Evolutionary conservation across 1,284 basidiomycete genomes (phyloP).

Genomic region (Salmacisia buchloeana): DNA sequence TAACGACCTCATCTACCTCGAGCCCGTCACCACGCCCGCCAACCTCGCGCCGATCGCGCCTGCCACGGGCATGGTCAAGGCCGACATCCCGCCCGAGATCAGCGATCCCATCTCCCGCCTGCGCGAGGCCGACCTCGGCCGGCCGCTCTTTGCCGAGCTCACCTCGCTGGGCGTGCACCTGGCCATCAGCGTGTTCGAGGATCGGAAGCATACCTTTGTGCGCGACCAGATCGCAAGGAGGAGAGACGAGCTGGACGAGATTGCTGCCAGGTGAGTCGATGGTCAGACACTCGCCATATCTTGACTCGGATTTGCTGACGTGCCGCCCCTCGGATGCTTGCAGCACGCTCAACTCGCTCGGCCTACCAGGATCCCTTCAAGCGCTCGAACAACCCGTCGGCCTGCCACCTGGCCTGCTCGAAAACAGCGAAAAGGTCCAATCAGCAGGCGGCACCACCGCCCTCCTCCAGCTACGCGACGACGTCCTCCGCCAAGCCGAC

Average conservation of each 20-base stretch:
- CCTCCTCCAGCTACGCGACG: conserved; percentile 68
- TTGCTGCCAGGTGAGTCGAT: conserved; percentile 41
- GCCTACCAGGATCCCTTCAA: conserved; percentile 79
- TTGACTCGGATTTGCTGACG: no score
- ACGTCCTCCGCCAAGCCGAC: conserved; percentile 65
- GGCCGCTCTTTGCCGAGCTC: conserved; percentile 68
- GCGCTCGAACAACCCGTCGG: conserved; percentile 80
- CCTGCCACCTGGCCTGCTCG: conserved; percentile 77
- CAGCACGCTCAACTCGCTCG: conserved; percentile 67
- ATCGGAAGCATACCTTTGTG: conserved; percentile 70
- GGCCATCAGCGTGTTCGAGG: conserved; percentile 83
- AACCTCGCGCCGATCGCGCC: conserved; percentile 65
- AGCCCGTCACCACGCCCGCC: conserved; percentile 70
- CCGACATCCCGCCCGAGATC: conserved; percentile 62
- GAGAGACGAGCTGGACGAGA: conserved; percentile 65
- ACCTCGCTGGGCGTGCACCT: conserved; percentile 81
- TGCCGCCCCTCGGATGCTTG: no score
- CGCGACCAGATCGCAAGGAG: conserved; percentile 64
- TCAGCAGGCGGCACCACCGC: conserved; percentile 68
- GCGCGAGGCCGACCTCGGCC: conserved; percentile 47
- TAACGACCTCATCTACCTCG: conserved; percentile 93
- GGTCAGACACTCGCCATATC: background rate
- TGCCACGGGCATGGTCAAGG: conserved; percentile 63
- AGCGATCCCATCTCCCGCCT: conserved; percentile 33
- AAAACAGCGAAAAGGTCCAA: conserved; percentile 79